Evolutionary conservation across 2,329 filamentous ascomycete genomes (phyloP), one percentile per base, ranked within the genome.

Genomic region (Epichloe amarillans): DNA sequence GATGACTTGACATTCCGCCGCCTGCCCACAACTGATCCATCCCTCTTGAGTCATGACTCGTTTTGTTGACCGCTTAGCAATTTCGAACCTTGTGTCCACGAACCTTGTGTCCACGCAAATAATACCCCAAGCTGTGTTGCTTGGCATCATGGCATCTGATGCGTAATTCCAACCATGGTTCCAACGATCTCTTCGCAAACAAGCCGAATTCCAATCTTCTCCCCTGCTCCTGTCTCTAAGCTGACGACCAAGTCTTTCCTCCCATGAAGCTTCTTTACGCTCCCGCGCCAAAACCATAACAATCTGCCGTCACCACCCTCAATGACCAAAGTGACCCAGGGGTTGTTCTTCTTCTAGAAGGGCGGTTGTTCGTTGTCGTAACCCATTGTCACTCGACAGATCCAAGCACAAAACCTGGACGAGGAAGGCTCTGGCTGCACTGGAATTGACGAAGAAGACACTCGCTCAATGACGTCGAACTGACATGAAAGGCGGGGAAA

Each of bases 101-200:
- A 30, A 30, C 26, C 8, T 10, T 3, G 3, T 8, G 26, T 10
- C 26, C 26, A 4, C 26, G 8, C 26, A 30, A 30, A 30, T 4
- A 30, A 30, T 4, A 30, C 26, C 26, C 8, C 26, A 30, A 30
- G 3, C 26, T 11, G 26, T 30, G 26, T 30, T 19, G 11, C 17
- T 43, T 26, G 30, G 12, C 17, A 46, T 53, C 47, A 53, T 3
- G 52, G 33, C 39, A 53, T 49, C 23, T 52, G 42, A 46, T 50
- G 47, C 2, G 19, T 49, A 10, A 49, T 47, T 17, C 62, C 57
- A 39, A 75, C 62, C 35, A 70, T 62, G 0, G 80, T 82, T 2
- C 80, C 80, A 3, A 82, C 87, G 58, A 97, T 84, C 42, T 88
- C 83, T 66, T 96, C 91, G 56, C 90, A 97, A 64, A 87, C 86